phyloP scores from a whole-genome alignment of 164 flowering plant genomes.

The Saururus chinensis region DNA sequence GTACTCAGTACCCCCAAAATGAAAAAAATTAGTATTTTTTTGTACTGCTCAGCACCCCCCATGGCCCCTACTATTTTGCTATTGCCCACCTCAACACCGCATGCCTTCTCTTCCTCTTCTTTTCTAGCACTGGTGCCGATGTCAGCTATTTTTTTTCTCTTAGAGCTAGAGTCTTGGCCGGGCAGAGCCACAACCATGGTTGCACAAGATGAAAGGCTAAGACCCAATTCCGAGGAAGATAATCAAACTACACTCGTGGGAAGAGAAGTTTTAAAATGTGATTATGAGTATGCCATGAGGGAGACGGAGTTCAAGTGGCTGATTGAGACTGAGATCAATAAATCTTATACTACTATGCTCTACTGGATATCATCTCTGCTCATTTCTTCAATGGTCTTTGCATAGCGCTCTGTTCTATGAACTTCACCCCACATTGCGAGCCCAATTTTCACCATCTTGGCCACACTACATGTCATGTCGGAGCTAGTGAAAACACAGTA shows the following conservation, averaged over 20 bases:
- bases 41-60: too few species aligned
- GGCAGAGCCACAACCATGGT: too few species aligned
- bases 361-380: slow-evolving; percentile 82
- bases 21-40: too few species aligned
- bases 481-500: slow-evolving; percentile 65
- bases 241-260: slow-evolving; percentile 90
- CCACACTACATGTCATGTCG: slow-evolving; percentile 44
- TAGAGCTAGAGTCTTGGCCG: too few species aligned
- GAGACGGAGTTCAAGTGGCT: slow-evolving; percentile 60
- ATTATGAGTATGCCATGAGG: slow-evolving; percentile 45
- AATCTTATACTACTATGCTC: slow-evolving; percentile 29
- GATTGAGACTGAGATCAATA: slow-evolving; percentile 29
- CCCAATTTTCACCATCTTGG: slow-evolving; percentile 71
- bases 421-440: slow-evolving; percentile 54
- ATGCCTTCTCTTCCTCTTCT: too few species aligned
- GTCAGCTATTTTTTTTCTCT: too few species aligned
- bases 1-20: too few species aligned
- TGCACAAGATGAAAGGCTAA: slow-evolving; percentile 62
- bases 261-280: slow-evolving; percentile 52
- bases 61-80: too few species aligned
- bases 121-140: too few species aligned
- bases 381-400: slow-evolving; percentile 55
- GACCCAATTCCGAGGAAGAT: slow-evolving; percentile 75
- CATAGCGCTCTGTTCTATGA: slow-evolving; percentile 37
- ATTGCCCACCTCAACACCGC: too few species aligned